A percentile compares a stretch with the other conserved stretches of the same genome.
These are phyloP conservation scores for Penicillium paradoxum DNA, from an alignment of 495 filamentous ascomycete genomes.

Conservation along the genomic window DNA sequence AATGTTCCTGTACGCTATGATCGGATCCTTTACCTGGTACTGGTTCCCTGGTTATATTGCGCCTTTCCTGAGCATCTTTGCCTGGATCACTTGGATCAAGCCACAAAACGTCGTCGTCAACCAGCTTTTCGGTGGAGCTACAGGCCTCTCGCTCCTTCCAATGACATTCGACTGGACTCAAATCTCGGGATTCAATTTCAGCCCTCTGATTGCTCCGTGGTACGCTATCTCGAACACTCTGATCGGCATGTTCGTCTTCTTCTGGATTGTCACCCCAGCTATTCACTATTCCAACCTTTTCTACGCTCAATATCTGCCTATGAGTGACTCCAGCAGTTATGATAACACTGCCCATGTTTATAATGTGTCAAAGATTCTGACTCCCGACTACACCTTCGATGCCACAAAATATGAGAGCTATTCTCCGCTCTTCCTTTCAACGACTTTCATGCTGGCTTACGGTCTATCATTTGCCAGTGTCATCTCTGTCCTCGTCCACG, in stretches of 20 bases:
- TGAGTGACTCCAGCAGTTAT: conserved; percentile 51
- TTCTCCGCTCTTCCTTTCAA: conserved; percentile 58
- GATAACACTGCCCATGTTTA: conserved; percentile 52
- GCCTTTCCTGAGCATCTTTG: conserved; percentile 44
- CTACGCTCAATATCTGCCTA: conserved; percentile 51
- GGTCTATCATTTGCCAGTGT: conserved; percentile 58
- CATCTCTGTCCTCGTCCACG: conserved; percentile 51
- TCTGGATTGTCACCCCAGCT: conserved; percentile 47
- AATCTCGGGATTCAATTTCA: conserved; percentile 59
- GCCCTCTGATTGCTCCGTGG: conserved; percentile 65
- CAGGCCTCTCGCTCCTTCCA: conserved; percentile 56
- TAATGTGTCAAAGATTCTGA: conserved; percentile 50
- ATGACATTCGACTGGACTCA: conserved; percentile 69
- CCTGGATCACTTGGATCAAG: conserved; percentile 48
- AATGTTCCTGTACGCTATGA: conserved; percentile 58
- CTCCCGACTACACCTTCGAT: conserved; percentile 51
- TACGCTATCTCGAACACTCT: conserved; percentile 58
- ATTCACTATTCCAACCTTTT: conserved; percentile 49
- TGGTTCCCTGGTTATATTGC: conserved; percentile 52
- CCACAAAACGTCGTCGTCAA: conserved; percentile 47
- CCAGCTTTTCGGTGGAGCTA: conserved; percentile 57
- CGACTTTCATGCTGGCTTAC: conserved; percentile 54
- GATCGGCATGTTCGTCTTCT: conserved; percentile 51
- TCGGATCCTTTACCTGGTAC: conserved; percentile 57
- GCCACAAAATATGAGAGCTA: conserved; percentile 48